Percentiles rank a stretch among this genome's conserved stretches.
Conservation (phyloP, 2,329 filamentous ascomycete species). For the Cryphonectria radicalis region DNA sequence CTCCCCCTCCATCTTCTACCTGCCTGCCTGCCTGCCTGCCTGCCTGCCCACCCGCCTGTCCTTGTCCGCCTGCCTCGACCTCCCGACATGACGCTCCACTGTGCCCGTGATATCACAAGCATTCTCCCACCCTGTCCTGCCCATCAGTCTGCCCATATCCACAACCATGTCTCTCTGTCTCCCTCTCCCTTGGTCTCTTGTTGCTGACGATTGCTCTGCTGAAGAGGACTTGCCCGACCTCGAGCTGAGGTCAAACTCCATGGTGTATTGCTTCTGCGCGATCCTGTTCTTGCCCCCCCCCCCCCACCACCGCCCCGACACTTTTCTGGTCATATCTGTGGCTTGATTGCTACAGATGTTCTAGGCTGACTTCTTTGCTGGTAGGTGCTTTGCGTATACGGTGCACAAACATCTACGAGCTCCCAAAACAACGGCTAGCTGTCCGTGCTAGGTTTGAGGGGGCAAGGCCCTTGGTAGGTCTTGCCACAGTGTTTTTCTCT, state of each 20-base stretch:
- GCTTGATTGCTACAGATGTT: not conserved
- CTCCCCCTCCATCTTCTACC: not conserved
- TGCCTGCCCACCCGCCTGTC: slow-evolving; percentile 16
- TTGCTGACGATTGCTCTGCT: not conserved
- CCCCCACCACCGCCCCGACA: no score
- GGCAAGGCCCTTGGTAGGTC: not conserved
- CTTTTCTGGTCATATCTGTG: not conserved
- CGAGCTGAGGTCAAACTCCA: slow-evolving; percentile 4
- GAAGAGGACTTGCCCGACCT: not conserved
- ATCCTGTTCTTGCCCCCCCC: not conserved
- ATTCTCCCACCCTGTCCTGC: not conserved
- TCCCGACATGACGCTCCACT: slow-evolving; percentile 7
- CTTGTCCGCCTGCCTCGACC: not conserved
- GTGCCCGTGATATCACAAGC: slow-evolving; percentile 8
- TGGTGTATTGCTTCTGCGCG: not conserved
- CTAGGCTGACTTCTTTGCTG: slow-evolving; percentile 4
- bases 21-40: slow-evolving; percentile 16
- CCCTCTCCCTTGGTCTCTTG: not conserved
- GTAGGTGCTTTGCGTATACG: not conserved
- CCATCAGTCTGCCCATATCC: not conserved
- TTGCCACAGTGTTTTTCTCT: not conserved
- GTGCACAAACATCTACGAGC: not conserved
- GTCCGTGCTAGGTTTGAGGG: not conserved
- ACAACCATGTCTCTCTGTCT: not conserved
- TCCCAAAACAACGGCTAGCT: not conserved